Base-by-base conservation (phyloP, 164 flowering plant species). In the Cinnamomum micranthum region DNA sequence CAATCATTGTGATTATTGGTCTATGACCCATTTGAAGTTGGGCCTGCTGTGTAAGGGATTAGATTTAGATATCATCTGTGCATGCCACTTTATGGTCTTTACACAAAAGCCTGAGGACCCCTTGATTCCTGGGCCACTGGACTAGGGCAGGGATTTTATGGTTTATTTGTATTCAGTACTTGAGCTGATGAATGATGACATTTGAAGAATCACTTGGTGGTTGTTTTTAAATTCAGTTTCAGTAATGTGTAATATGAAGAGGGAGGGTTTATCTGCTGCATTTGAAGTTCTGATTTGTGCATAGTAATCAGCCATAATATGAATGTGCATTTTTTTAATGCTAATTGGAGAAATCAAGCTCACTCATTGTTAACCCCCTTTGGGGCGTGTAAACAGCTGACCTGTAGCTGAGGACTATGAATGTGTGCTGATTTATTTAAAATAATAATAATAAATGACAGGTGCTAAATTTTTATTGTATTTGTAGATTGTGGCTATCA, bases 401-500 rank as follows among this genome's bases (percentile, higher is more conserved):
- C 47, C 47, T 41, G 1, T 7, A 41, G 47, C 11, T 41, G 47
- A 41, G 47, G 11, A 41, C 47, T 41, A 41, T 41, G 47, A 41
- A 41, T 41, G 47, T 9, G 47, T 41, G 47, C 11, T 41, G 1
- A 6, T 41, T 41, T 41, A 41, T 41, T 6, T 41, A 41, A 41
- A 41, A 4, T 31, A 9, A 41, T 6, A 41, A 41, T 6, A 41
- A 41, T 6, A 41, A 41, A 41, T 41, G 47, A 41, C 7, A 41
- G 47, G 25, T 68, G n/a, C 19, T 23, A n/a, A n/a, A 70, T 9
- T 70, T 24, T 12, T 24, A 1, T 50, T 70, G 41, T 74, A 80
- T 50, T 24, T 80, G 80, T 80, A 93, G 98, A 82, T 81, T 79
- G 96, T 93, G 72, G 95, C 98, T 74, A 90, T 91, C 74, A 93